These are phyloP conservation scores for Panaeolus papilionaceus DNA, from an alignment of 768 basidiomycete genomes.

Conservation along the genomic window DNA sequence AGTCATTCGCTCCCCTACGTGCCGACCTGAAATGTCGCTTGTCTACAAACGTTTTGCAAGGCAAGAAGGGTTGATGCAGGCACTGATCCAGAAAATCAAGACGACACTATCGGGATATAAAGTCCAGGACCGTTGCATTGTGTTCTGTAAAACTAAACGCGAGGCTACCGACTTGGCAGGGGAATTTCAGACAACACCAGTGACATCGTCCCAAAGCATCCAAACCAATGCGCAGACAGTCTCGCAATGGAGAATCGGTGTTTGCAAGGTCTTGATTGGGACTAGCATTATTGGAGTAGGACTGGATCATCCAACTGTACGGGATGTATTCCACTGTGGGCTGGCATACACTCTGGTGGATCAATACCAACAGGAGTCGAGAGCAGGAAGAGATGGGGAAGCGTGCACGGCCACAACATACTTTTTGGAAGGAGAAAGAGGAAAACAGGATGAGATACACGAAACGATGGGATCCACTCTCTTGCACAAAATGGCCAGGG, in stretches of 20 bases:
- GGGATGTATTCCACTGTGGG: conserved; percentile 20
- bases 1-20: conserved; percentile 11
- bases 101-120: neutral
- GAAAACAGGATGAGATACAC: no score
- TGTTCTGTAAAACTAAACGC: neutral
- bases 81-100: neutral
- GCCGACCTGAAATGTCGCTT: conserved; percentile 14
- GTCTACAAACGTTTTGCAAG: neutral
- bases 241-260: neutral
- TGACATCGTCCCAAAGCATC: neutral
- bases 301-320: conserved; percentile 17
- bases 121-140: neutral
- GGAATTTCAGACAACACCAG: no score
- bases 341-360: conserved; percentile 18
- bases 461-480: no score
- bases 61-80: neutral
- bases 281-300: conserved; percentile 23
- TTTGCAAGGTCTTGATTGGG: conserved; percentile 14
- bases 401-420: conserved; percentile 19
- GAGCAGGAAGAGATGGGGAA: conserved; percentile 21
- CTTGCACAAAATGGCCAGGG: no score
- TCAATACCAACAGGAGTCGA: conserved; percentile 25
- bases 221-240: neutral
- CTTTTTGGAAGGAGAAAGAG: neutral
- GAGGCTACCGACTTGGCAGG: neutral